phyloP scores from a whole-genome alignment of 352 stramenopile species.

The Sclerospora graminicola region DNA sequence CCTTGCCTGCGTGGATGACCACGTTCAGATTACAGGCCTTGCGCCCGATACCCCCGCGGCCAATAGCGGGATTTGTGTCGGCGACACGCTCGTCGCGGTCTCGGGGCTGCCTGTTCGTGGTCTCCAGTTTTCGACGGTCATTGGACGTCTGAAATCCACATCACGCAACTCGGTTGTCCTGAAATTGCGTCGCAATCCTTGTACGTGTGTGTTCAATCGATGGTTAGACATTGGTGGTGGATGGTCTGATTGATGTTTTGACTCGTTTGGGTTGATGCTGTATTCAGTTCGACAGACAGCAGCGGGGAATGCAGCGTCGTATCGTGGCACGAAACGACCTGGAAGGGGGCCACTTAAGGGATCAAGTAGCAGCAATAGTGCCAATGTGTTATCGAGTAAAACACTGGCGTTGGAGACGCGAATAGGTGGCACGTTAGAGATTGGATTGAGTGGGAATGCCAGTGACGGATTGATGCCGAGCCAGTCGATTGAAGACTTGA shows the following conservation, averaged over 20 bases:
- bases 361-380: slow-evolving; percentile 55
- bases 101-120: slow-evolving; percentile 59
- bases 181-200: slow-evolving; percentile 69
- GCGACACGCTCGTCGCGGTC: slow-evolving; percentile 63
- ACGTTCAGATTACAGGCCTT: slow-evolving; percentile 75
- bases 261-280: slow-evolving; percentile 2
- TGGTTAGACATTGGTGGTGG: background rate
- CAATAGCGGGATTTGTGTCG: slow-evolving; percentile 65
- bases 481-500: slow-evolving; percentile 22
- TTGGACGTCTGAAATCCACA: slow-evolving; percentile 66
- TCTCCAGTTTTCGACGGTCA: slow-evolving; percentile 78
- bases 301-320: slow-evolving; percentile 33
- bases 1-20: slow-evolving; percentile 73
- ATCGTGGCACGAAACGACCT: slow-evolving; percentile 48
- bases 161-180: slow-evolving; percentile 73
- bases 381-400: slow-evolving; percentile 64
- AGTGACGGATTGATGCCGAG: slow-evolving; percentile 2
- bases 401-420: slow-evolving; percentile 60
- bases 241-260: slow-evolving; percentile 7
- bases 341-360: slow-evolving; percentile 37
- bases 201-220: slow-evolving; percentile 27
- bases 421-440: slow-evolving; percentile 32
- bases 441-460: slow-evolving; percentile 10
- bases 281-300: slow-evolving; percentile 55
- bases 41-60: slow-evolving; percentile 59